Conservation (phyloP, 768 basidiomycete species). For the Leccinum ochraceum region DNA sequence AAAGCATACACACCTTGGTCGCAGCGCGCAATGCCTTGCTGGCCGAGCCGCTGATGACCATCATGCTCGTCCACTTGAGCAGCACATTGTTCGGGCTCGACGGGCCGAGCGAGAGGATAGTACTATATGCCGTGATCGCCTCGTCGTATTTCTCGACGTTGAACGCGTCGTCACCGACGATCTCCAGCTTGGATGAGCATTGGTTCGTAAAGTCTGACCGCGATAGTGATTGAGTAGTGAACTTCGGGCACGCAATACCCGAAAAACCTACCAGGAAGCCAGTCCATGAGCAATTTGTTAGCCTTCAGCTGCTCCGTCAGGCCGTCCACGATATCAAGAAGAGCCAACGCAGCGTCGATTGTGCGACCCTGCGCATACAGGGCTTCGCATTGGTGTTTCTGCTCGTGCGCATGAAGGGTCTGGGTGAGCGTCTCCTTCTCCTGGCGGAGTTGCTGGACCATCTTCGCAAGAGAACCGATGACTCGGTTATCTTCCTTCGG, state of each 20-base stretch:
- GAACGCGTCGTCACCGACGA: background rate
- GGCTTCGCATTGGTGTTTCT: background rate
- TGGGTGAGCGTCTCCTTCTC: background rate
- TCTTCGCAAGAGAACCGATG: background rate
- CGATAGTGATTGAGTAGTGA: background rate
- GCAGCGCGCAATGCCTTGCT: background rate
- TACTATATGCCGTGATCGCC: background rate
- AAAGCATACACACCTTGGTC: background rate
- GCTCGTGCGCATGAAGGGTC: background rate
- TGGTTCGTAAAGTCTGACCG: background rate
- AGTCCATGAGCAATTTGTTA: background rate
- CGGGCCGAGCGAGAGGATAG: background rate
- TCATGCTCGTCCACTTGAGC: background rate
- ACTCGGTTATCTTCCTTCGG: background rate
- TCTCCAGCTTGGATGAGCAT: background rate
- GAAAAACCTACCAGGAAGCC: background rate
- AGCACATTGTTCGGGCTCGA: background rate
- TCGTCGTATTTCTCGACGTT: background rate
- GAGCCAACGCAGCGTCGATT: background rate
- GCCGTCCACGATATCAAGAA: background rate
- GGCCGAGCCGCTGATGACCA: background rate
- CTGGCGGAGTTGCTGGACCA: background rate
- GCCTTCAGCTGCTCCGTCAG: background rate
- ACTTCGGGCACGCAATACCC: background rate
- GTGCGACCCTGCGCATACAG: background rate